phyloP scores from a whole-genome alignment of 2,329 filamentous ascomycete species.

The Penicillium sp. region DNA sequence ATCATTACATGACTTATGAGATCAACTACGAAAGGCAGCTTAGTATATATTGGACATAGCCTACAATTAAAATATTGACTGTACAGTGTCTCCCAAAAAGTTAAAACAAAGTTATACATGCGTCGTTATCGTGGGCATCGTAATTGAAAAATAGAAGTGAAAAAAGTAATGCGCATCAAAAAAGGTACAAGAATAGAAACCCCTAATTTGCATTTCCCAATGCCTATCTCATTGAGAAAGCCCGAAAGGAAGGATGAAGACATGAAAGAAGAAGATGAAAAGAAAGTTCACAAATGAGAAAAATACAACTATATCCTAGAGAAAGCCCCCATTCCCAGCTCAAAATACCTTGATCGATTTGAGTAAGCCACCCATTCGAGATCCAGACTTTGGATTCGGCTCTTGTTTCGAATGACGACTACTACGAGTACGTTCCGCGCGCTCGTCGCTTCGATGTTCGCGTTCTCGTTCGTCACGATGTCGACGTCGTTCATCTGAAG shows the following conservation, averaged over 20 bases:
- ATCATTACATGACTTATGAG: background rate
- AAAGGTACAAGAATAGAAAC: conserved; percentile 9
- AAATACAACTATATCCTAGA: background rate
- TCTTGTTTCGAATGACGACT: conserved; percentile 7
- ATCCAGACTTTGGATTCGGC: conserved; percentile 8
- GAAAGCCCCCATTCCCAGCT: background rate
- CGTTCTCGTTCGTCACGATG: conserved; percentile 13
- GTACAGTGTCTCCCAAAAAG: background rate
- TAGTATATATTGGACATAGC: background rate
- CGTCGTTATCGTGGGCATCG: background rate
- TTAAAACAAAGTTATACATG: background rate
- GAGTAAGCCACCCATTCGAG: conserved; percentile 12
- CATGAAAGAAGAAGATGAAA: background rate
- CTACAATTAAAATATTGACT: background rate
- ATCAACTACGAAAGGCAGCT: background rate
- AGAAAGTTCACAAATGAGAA: background rate
- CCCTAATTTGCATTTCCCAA: background rate
- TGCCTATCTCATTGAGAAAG: background rate
- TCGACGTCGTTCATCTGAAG: conserved; percentile 11
- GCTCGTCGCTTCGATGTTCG: conserved; percentile 10
- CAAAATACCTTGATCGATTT: conserved; percentile 16
- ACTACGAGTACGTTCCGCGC: conserved; percentile 7
- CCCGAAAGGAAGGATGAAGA: background rate
- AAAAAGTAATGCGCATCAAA: background rate
- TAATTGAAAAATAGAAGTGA: background rate